Base-by-base conservation (phyloP, 1,139 yeast genomes). In the Magnusiomyces sp. region DNA sequence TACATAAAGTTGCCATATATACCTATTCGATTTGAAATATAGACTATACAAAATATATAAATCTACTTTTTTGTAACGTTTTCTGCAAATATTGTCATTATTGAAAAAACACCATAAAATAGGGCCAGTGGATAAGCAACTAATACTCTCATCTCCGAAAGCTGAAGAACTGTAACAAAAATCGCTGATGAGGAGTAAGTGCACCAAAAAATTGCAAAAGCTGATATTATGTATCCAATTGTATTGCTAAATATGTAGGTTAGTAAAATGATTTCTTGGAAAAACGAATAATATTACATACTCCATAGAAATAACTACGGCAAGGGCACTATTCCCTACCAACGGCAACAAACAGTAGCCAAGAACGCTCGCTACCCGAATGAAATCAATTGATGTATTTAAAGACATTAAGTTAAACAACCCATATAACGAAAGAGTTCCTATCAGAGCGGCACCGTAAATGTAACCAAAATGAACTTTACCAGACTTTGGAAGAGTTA, bases 381-480 rank as follows among this genome's bases (percentile, higher is more conserved):
- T 70, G 59, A 87, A 73, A 58, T 84, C 94, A 51, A 86, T 76
- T 48, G 77, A 57, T 40, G 62, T 60, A 9, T 58, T 60, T 41
- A 71, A 72, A 20, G 90, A 80, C 99, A 92, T 92, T 56, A 89
- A 73, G 65, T 85, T 88, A 65, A 94, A 83, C 54, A 94, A 73
- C 58, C 79, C 79, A 67, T 90, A 97, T 59, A 89, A 77, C 40
- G 95, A 80, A 16, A 88, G 63, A 1, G 95, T 85, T 13, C 99
- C 99, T 59, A 90, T 81, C 47, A 94, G 71, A 0, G 97, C 98
- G 43, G 92, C 95, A 29, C 98, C 98, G 62, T 92, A 92, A 50
- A 92, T 87, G 67, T 94, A 94, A 2, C 98, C 97, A 65, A 92
- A 92, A 65, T 92, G 97, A 17, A 90, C 88, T 64, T 90, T 92